These are phyloP conservation scores for Lithospermum erythrorhizon DNA, from an alignment of 257 asterid genomes.

Conservation along the genomic window DNA sequence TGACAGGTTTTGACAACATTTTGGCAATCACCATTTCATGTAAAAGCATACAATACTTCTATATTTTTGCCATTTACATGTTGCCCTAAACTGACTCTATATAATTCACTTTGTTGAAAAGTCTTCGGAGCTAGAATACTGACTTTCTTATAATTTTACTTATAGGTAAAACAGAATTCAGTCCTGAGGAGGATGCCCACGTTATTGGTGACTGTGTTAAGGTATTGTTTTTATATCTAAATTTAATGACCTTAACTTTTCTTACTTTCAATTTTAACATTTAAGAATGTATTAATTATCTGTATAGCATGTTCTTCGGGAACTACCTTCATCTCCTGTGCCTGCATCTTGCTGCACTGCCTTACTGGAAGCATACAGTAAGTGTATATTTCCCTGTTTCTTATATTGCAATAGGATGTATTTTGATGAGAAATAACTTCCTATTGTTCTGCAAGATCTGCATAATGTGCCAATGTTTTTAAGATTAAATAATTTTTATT, in stretches of 20 bases:
- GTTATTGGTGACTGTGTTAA: slow-evolving; percentile 84
- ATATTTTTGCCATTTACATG: too few relatives aligned
- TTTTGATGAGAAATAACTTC: neutral
- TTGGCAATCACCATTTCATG: too few relatives aligned
- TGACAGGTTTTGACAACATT: too few relatives aligned
- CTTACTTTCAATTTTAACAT: slow-evolving; percentile 6
- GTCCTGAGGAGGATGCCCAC: slow-evolving; percentile 80
- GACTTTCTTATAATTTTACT: slow-evolving; percentile 6
- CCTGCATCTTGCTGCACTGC: slow-evolving; percentile 97
- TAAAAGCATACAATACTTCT: too few relatives aligned
- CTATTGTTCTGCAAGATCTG: neutral
- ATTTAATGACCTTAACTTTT: neutral
- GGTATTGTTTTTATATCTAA: slow-evolving; percentile 29
- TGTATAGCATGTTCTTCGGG: slow-evolving; percentile 88
- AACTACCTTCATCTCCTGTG: slow-evolving; percentile 95
- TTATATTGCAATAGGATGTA: neutral
- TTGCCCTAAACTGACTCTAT: neutral
- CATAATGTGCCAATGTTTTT: neutral
- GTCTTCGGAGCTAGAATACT: slow-evolving; percentile 5
- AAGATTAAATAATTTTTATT: neutral
- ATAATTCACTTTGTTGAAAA: neutral
- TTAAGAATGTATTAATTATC: slow-evolving; percentile 13
- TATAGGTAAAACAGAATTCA: slow-evolving; percentile 64
- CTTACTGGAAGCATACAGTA: slow-evolving; percentile 81
- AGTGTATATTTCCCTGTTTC: slow-evolving; percentile 17